Conservation (phyloP, 106 monocot species). For the Narthecium ossifragum region DNA sequence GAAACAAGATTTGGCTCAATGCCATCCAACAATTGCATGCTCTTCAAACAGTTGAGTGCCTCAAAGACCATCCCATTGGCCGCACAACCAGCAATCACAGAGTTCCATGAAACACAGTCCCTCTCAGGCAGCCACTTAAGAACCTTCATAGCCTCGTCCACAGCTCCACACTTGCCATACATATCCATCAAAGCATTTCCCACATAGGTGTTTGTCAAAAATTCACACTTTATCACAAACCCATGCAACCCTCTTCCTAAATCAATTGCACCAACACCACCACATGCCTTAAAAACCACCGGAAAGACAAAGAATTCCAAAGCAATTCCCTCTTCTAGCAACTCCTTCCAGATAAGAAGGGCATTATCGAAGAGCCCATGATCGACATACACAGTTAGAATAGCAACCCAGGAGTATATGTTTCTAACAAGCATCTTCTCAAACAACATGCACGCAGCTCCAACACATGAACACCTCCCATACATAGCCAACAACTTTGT, state of each 20-base stretch:
- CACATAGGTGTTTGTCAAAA: conserved; percentile 29
- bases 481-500: conserved; percentile 39
- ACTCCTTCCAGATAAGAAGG: conserved; percentile 10
- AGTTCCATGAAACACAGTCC: conserved; percentile 47
- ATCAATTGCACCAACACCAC: conserved; percentile 12
- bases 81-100: conserved; percentile 22
- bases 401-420: conserved; percentile 33
- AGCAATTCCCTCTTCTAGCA: conserved; percentile 14
- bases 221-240: conserved; percentile 21
- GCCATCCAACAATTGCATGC: conserved; percentile 16
- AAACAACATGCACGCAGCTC: conserved; percentile 26
- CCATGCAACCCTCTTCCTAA: conserved; percentile 36
- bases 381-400: conserved; percentile 27
- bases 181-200: conserved; percentile 44
- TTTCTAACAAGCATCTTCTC: conserved; percentile 42
- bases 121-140: conserved; percentile 30
- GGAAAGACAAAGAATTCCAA: conserved; percentile 52
- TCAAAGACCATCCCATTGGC: conserved; percentile 23
- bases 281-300: conserved; percentile 24
- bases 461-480: conserved; percentile 9
- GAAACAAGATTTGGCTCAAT: conserved; percentile 32
- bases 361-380: conserved; percentile 15
- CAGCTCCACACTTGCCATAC: conserved; percentile 37
- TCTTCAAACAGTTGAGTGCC: conserved; percentile 22
- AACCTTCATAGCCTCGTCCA: conserved; percentile 22